Conservation (phyloP, 2,329 filamentous ascomycete genomes). For the Claviceps quebecensis region DNA sequence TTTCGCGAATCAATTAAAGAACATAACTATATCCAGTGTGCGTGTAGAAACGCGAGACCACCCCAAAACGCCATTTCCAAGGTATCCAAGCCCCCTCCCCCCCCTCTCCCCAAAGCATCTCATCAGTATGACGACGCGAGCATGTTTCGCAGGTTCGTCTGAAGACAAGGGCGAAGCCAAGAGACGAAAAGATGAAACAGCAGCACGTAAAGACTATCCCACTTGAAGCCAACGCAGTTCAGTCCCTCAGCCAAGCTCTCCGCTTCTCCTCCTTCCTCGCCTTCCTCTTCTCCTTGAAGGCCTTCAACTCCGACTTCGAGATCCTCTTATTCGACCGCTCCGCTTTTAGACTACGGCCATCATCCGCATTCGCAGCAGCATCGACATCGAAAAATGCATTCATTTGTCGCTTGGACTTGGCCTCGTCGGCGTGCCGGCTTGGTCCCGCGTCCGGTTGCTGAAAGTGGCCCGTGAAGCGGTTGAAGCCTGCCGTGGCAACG, state of each 20-base stretch:
- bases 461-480: constrained; percentile 77
- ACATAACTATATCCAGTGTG: too few species aligned
- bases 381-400: constrained; percentile 93
- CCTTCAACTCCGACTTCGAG: constrained; percentile 73
- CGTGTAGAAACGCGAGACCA: not conserved
- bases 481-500: constrained; percentile 63
- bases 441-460: constrained; percentile 54
- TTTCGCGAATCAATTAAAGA: too few species aligned
- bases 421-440: constrained; percentile 72
- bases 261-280: constrained; percentile 91
- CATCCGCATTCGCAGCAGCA: constrained; percentile 78
- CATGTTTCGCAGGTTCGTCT: too few species aligned
- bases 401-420: constrained; percentile 79
- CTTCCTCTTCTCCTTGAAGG: constrained; percentile 78
- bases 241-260: constrained; percentile 76
- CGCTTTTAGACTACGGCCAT: constrained; percentile 80
- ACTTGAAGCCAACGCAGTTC: not conserved
- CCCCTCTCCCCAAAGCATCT: not conserved
- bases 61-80: not conserved
- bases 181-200: not conserved
- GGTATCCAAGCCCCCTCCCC: not conserved
- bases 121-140: not conserved
- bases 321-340: constrained; percentile 78
- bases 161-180: not conserved
- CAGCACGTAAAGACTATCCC: not conserved